Percentiles rank a stretch among this genome's conserved stretches.
Conservation (phyloP, 257 asterid genomes). For the Nicotiana paniculata region DNA sequence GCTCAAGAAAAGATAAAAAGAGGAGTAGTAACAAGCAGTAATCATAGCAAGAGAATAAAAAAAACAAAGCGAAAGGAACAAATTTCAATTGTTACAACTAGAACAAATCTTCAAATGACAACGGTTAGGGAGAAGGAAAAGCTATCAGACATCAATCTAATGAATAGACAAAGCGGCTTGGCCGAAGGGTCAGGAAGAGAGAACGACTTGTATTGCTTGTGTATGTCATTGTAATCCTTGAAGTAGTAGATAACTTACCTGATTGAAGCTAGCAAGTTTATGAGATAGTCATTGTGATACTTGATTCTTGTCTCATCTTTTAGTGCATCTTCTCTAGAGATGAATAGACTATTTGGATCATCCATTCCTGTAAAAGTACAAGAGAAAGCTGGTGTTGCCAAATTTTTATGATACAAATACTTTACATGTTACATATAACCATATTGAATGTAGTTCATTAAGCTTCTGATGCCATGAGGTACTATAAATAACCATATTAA, state of each 20-base stretch:
- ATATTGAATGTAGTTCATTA: conserved; percentile 59
- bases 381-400: neutral
- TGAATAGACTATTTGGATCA: conserved; percentile 22
- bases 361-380: conserved; percentile 61
- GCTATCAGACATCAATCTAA: too few species aligned
- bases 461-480: conserved; percentile 66
- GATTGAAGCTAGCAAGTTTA: conserved; percentile 53
- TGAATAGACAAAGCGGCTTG: too few species aligned
- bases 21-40: too few species aligned
- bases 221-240: neutral
- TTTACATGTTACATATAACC: neutral
- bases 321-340: conserved; percentile 32
- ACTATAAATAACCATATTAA: conserved; percentile 87
- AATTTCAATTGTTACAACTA: too few species aligned
- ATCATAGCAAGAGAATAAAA: too few species aligned
- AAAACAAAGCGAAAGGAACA: too few species aligned
- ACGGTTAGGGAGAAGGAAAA: too few species aligned
- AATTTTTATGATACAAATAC: too few species aligned
- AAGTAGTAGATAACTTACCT: conserved; percentile 29
- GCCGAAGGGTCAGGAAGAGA: too few species aligned
- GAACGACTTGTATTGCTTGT: too few species aligned
- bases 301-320: conserved; percentile 68
- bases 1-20: too few species aligned
- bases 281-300: conserved; percentile 69
- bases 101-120: too few species aligned